A percentile compares a stretch with the other conserved stretches of the same genome.
These are phyloP conservation scores for Pistacia vera DNA, from an alignment of 345 rosid species.

Conservation along the genomic window DNA sequence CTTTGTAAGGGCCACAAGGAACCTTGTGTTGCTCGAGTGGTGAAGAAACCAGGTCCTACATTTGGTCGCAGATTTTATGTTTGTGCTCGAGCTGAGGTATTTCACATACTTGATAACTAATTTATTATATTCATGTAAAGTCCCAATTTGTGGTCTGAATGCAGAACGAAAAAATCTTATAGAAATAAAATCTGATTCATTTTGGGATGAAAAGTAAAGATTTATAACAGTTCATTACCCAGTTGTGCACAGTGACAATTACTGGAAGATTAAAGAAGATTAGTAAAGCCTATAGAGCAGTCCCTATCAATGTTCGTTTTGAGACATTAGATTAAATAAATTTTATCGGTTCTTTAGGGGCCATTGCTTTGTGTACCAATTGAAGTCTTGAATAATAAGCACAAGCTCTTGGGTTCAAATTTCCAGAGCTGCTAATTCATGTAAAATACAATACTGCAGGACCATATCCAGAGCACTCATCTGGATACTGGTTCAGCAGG, in stretches of 20 bases:
- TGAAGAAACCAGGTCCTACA: slow-evolving; percentile 87
- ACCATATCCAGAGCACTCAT: neutral
- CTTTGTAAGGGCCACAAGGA: slow-evolving; percentile 91
- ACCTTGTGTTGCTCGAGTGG: slow-evolving; percentile 80
- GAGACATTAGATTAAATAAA: neutral
- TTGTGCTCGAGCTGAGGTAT: slow-evolving; percentile 92
- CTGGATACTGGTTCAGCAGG: neutral
- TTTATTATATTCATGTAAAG: neutral
- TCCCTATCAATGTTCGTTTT: neutral
- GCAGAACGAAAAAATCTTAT: neutral
- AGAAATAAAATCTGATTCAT: neutral
- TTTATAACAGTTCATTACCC: neutral
- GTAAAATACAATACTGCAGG: neutral
- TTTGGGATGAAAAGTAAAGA: neutral
- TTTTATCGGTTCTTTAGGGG: neutral
- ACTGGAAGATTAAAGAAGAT: neutral
- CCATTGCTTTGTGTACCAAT: neutral
- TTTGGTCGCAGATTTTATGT: slow-evolving; percentile 86
- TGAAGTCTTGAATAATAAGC: neutral
- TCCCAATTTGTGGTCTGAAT: neutral
- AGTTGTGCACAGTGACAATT: neutral
- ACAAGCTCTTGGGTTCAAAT: neutral
- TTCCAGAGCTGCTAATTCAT: neutral
- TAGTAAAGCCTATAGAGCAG: neutral
- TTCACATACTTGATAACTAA: neutral